Base-by-base conservation (phyloP, 1,284 basidiomycete species). In the Baeospora myosura region DNA sequence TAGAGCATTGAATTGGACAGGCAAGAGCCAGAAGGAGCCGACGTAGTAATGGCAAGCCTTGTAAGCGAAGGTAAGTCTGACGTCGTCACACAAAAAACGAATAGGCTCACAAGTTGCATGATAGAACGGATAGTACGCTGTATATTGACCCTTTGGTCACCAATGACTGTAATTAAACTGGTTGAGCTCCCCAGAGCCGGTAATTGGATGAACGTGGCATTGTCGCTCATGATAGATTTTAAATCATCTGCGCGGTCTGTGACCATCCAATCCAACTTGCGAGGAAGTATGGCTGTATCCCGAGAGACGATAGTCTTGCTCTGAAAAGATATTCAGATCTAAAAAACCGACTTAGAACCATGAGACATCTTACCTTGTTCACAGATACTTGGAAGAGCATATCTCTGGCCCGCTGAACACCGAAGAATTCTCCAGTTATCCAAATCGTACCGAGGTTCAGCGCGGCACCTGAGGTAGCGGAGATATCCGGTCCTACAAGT, bases 241-340 rank as follows among this genome's bases (percentile, higher is more conserved):
- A 98, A 69, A 52, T 96, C 92, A 44, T 97, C 94, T 23, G 88
- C 73, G 31, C 88, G 82, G 62, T 98, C 92, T 14, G 86, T 87
- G 43, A 98, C 81, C 77, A 98, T 87, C 94, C 95, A 98, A 59
- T 98, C 95, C 50, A 98, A 72, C 64, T 98, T 98, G 49, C 95
- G 85, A 28, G 96, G 95, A 22, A 97, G 74, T 47, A 98, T 87
- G 8, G 91, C 88, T 3, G 91, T 92, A 58, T 98, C 93, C 48
- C 93, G 74, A 14, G 93, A 94, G 46, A 97, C 86, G 50, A 96
- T 79, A 39, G 80, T 77, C 61, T 96, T 95, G 60, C 83, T 86
- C 93, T 95, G 56, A n/a, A 33, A 25, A 51, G 6, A 50, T 16
- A 12, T 31, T 24, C 38, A 38, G 24, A 34, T 38, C 50, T 37